Conservation (phyloP, 495 filamentous ascomycete genomes). For the Penicillium longicatenatum region DNA sequence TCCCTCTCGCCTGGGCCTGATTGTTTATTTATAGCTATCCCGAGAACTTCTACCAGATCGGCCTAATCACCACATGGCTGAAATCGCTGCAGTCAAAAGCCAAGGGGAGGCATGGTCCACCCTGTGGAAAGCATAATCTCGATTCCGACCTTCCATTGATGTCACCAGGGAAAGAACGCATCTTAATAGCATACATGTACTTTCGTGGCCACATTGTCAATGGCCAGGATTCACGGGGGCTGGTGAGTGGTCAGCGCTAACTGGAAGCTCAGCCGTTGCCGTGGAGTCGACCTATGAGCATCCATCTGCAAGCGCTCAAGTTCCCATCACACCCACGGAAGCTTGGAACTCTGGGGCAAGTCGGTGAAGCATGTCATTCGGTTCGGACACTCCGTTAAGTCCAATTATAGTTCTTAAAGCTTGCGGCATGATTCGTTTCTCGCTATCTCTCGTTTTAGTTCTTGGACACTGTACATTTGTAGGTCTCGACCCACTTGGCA, state of each 20-base stretch:
- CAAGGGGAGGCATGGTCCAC: not conserved
- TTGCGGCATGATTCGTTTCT: not conserved
- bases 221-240: not conserved
- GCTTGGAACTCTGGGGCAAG: conserved; percentile 2
- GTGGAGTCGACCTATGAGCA: conserved; percentile 27
- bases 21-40: too few relatives aligned
- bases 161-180: not conserved
- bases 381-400: conserved; percentile 1
- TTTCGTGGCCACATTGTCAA: too few relatives aligned
- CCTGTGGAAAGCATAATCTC: not conserved
- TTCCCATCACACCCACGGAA: conserved; percentile 29
- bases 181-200: too few relatives aligned
- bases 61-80: not conserved
- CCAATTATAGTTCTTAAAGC: conserved; percentile 26
- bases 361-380: conserved; percentile 16
- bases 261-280: conserved; percentile 9
- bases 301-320: conserved; percentile 38
- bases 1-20: not conserved
- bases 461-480: not conserved
- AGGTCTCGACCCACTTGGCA: conserved; percentile 2
- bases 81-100: not conserved
- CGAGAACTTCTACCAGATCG: not conserved
- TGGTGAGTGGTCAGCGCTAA: not conserved
- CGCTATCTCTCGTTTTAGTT: not conserved
- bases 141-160: not conserved